Percentiles rank a stretch among this genome's conserved stretches.
These are phyloP conservation scores for Sporothrix brunneoviolacea DNA, from an alignment of 2,329 filamentous ascomycete genomes.

Conservation along the genomic window DNA sequence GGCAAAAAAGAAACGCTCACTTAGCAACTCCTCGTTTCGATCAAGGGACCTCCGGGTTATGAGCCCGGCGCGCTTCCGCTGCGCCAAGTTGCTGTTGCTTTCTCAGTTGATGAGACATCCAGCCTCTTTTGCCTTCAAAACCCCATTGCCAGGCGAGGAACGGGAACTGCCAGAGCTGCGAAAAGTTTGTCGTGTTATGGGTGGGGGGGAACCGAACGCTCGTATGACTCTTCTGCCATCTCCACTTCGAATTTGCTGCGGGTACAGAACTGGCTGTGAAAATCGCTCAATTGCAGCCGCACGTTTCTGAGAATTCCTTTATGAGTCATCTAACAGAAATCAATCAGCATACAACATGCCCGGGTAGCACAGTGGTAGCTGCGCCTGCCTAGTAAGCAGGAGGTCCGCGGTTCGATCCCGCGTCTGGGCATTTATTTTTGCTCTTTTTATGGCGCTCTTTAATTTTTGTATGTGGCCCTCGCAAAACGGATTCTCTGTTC, in stretches of 20 bases:
- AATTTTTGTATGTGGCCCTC: neutral
- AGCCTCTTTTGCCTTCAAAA: neutral
- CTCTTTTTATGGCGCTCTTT: neutral
- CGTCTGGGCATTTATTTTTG: conserved; percentile 18
- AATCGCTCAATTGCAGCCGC: neutral
- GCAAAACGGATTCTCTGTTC: neutral
- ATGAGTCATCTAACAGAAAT: neutral
- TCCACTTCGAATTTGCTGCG: no score
- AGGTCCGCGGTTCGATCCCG: conserved; percentile 21
- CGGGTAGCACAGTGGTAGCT: conserved; percentile 21
- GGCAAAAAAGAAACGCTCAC: conserved; percentile 1
- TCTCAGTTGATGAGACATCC: neutral
- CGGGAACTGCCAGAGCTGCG: no score
- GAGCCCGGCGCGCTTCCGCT: conserved; percentile 18
- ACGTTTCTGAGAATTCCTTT: neutral
- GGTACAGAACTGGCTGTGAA: no score
- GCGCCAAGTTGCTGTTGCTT: conserved; percentile 16
- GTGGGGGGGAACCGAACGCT: no score
- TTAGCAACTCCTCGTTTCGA: conserved; percentile 18
- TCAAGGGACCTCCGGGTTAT: conserved; percentile 18
- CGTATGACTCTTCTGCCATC: no score
- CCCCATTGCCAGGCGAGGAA: neutral
- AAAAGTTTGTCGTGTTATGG: no score
- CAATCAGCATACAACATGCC: conserved; percentile 3
- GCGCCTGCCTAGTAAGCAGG: conserved; percentile 21